Evolutionary conservation across 805 yeast species (phyloP), one percentile per base, ranked within the genome.

Genomic region (Babjeviella inositovora): DNA sequence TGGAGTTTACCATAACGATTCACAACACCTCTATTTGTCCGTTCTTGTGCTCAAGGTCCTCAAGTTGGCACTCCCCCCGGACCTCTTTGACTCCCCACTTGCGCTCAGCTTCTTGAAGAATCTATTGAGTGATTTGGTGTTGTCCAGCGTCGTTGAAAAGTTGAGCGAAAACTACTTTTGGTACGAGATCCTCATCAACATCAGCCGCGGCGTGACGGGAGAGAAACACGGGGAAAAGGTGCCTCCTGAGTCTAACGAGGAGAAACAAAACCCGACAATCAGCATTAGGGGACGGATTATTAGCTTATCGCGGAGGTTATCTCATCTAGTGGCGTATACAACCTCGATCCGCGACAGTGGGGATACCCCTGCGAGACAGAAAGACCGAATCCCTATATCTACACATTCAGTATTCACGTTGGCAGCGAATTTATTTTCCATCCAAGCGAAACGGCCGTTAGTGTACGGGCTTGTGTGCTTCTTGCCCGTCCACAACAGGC

Each of bases 121-220:
- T 13, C 7, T 20, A 6, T 9, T 20, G 14, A 6, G 15, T 8
- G 22, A 20, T 20, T 20, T 20, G 22, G 14, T 20, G 18, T 20
- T 20, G 14, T 9, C n/a, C 7, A 20, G n/a, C n/a, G 6, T 6
- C 11, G 12, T 20, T n/a, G 15, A 10, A n/a, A 20, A 20, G 15
- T 7, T 20, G 7, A 11, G 15, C 7, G 15, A 20, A 10, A 16
- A 20, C 14, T 20, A 20, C n/a, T 20, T 20, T 20, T 20, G 22
- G 22, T 20, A n/a, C n/a, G 15, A 20, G 14, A 13, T 20, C 9
- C 9, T 20, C 8, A 7, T 16, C n/a, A 20, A 7, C 15, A 6
- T 20, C 7, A 16, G 8, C n/a, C n/a, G 9, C n/a, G 9, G n/a
- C 8, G 18, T 16, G 8, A 16, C 8, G n/a, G n/a, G 18, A 16